A percentile compares a stretch with the other conserved stretches of the same genome.
phyloP scores from a whole-genome alignment of 2,329 filamentous ascomycete species.

The Cladosporium sp. region DNA sequence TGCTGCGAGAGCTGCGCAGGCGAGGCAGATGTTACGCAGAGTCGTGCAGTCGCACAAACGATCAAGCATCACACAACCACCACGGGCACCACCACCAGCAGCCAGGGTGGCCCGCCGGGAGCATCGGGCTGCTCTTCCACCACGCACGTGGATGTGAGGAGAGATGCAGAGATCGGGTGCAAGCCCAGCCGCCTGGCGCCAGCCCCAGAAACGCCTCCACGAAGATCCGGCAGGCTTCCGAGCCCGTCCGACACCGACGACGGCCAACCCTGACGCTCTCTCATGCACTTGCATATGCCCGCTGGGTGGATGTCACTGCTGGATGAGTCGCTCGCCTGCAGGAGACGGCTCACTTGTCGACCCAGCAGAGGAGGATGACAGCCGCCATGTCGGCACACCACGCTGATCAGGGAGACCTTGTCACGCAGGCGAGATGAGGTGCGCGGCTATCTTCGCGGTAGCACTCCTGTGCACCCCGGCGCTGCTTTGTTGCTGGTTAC shows the following conservation, averaged over 20 bases:
- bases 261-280: neutral
- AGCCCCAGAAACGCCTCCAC: conserved; percentile 2
- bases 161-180: neutral
- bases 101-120: neutral
- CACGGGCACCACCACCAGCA: neutral
- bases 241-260: neutral
- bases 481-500: neutral
- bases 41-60: neutral
- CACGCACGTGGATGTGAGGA: conserved; percentile 12
- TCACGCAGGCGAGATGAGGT: conserved; percentile 21
- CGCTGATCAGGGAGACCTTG: conserved; percentile 13
- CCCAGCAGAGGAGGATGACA: conserved; percentile 11
- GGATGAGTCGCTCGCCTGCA: conserved; percentile 1
- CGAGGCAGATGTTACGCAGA: neutral
- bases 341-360: neutral
- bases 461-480: neutral
- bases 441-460: neutral
- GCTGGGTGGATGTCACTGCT: neutral
- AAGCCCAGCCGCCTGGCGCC: neutral
- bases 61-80: neutral
- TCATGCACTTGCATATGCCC: neutral
- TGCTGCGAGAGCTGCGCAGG: conserved; percentile 1
- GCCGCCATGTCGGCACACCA: conserved; percentile 13
- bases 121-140: neutral
- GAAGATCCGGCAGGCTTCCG: conserved; percentile 8